These are phyloP conservation scores for Pleurotus salmoneostramineus DNA, from an alignment of 768 basidiomycete genomes.

Conservation along the genomic window DNA sequence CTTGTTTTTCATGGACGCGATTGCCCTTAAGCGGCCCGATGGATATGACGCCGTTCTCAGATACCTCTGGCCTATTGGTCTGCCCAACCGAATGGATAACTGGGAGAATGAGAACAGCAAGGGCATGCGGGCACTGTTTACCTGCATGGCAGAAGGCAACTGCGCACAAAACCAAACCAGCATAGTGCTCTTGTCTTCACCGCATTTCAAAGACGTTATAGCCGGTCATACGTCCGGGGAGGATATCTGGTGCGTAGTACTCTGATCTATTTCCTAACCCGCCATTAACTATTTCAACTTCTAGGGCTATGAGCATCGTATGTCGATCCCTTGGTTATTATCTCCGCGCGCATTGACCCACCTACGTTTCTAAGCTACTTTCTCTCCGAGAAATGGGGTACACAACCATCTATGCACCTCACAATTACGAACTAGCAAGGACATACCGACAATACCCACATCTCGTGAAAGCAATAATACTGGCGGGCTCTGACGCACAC, in stretches of 20 bases:
- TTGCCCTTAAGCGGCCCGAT: not conserved
- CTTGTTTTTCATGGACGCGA: not conserved
- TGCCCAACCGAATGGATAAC: not conserved
- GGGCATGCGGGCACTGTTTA: conserved; percentile 7
- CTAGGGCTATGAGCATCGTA: conserved; percentile 15
- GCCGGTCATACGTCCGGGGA: conserved; percentile 22
- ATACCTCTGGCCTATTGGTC: not conserved
- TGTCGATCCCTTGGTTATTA: not conserved
- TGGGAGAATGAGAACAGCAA: conserved; percentile 9
- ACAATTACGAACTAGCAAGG: not conserved
- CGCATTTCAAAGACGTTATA: conserved; percentile 19
- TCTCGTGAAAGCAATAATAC: conserved; percentile 25
- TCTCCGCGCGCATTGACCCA: not conserved
- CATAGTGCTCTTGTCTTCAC: conserved; percentile 26
- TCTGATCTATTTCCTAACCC: not conserved
- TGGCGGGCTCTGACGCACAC: not conserved
- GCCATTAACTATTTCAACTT: conserved; percentile 13
- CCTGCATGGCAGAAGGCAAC: conserved; percentile 21
- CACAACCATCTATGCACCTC: conserved; percentile 7
- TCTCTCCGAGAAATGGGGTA: conserved; percentile 20
- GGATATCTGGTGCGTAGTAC: conserved; percentile 23
- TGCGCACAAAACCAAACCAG: conserved; percentile 28
- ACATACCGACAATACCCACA: conserved; percentile 18
- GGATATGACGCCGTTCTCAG: not conserved
- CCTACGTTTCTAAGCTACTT: conserved; percentile 17